Evolutionary conservation across 208 protist genomes (phyloP), one percentile per base, ranked within the genome.

Genomic region (Leishmania gerbilli): DNA sequence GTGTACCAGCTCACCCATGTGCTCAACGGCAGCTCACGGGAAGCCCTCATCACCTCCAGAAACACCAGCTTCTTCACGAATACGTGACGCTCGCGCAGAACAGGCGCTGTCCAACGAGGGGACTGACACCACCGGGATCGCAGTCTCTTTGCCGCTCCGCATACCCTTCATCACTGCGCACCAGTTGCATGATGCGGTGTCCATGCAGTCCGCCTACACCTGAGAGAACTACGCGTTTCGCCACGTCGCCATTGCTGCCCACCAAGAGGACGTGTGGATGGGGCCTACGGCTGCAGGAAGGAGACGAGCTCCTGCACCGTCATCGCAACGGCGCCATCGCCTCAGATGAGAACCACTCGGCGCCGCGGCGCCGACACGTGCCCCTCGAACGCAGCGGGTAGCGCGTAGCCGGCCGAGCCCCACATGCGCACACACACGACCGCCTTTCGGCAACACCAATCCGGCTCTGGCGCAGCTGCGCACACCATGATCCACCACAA

Each of bases 181-280:
- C 81, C 87, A 92, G 74, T 92, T 58, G 82, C 85, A 92, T 71
- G 80, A 67, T 27, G 85, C 78, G 64, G 89, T 89, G 82, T 89
- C 83, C 75, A 87, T 92, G 87, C 90, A 90, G 78, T 21, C 69
- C 40, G 74, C 87, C 69, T 88, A 85, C 85, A 90, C 49, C 89
- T 84, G 89, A 87, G 84, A 71, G 90, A 45, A 45, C 90, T 53
- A 87, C 76, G 45, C 83, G 82, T 76, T 92, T 87, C 67, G 89
- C 89, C 42, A 86, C 81, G 76, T 90, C 90, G 79, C 89, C 87
- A 69, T 89, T 78, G 80, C 90, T 90, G 85, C 90, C 88, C 47
- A 89, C 77, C n/a, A 90, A 81, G 80, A 92, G 88, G 24, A 88
- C 34, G 77, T 86, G 60, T 40, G 87, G 72, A 49, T 58, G 82